These are phyloP conservation scores for Dioszegia hungarica DNA, from an alignment of 768 basidiomycete genomes.

Conservation along the genomic window DNA sequence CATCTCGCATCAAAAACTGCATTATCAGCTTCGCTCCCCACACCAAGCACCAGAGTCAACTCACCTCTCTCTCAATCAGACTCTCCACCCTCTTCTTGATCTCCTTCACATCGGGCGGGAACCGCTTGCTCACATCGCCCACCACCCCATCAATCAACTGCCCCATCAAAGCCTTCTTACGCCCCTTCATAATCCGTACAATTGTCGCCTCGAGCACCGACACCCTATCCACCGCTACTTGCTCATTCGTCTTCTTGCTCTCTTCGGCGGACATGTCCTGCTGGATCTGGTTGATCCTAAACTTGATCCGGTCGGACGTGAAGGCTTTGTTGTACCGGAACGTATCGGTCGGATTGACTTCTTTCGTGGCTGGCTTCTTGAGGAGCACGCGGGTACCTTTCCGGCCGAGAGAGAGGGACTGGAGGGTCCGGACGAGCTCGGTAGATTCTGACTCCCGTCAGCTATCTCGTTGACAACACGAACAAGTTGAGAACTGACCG, in stretches of 20 bases:
- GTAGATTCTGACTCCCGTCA: slow-evolving; percentile 24
- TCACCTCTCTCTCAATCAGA: slow-evolving; percentile 64
- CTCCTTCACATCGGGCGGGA: slow-evolving; percentile 72
- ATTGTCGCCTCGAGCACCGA: slow-evolving; percentile 88
- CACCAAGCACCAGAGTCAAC: slow-evolving; percentile 7
- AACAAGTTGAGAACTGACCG: slow-evolving; percentile 55
- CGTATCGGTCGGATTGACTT: slow-evolving; percentile 68
- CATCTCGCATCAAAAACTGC: slow-evolving; percentile 78
- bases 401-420: slow-evolving; percentile 78
- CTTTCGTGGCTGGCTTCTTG: slow-evolving; percentile 72
- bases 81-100: slow-evolving; percentile 81
- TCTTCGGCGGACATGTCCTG: slow-evolving; percentile 88
- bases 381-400: slow-evolving; percentile 74
- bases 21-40: slow-evolving; percentile 16
- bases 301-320: slow-evolving; percentile 66
- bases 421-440: slow-evolving; percentile 77
- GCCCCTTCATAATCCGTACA: slow-evolving; percentile 90
- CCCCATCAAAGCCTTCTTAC: slow-evolving; percentile 75
- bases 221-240: slow-evolving; percentile 81
- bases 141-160: slow-evolving; percentile 76
- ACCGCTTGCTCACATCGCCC: slow-evolving; percentile 80
- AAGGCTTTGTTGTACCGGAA: slow-evolving; percentile 82
- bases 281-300: slow-evolving; percentile 95
- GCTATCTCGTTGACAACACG: background rate
- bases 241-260: slow-evolving; percentile 68